Conservation (phyloP, 208 protist genomes). For the Trypanosoma rangeli region DNA sequence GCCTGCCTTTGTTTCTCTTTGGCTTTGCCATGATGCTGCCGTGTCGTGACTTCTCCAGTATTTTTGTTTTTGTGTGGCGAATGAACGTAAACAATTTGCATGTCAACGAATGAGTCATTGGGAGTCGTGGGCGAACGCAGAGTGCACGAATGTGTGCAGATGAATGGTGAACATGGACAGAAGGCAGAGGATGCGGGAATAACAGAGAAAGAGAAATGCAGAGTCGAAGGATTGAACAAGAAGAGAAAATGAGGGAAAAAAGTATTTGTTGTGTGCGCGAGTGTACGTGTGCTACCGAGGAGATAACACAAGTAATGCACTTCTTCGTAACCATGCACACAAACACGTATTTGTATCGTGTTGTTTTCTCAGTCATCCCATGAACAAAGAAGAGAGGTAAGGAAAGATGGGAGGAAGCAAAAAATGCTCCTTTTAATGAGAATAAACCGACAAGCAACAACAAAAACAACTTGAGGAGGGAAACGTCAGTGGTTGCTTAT, state of each 20-base stretch:
- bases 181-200: too few species aligned
- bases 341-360: too few species aligned
- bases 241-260: slow-evolving; percentile 30
- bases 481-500: background rate
- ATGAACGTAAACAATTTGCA: too few species aligned
- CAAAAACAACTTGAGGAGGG: slow-evolving; percentile 7
- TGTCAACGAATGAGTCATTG: too few species aligned
- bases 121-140: too few species aligned
- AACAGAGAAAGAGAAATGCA: background rate
- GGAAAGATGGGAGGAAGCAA: background rate
- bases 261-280: background rate
- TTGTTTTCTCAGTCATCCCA: too few species aligned
- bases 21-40: slow-evolving; percentile 1
- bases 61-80: background rate
- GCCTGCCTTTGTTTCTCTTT: slow-evolving; percentile 11
- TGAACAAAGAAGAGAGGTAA: too few species aligned
- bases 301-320: too few species aligned
- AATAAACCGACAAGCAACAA: too few species aligned
- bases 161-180: background rate
- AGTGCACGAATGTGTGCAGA: too few species aligned
- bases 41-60: background rate
- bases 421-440: too few species aligned
- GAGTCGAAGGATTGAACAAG: slow-evolving; percentile 22
- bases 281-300: background rate
- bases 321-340: too few species aligned